phyloP scores from a whole-genome alignment of 2,329 filamentous ascomycete genomes.

The Plenodomus lindquistii region DNA sequence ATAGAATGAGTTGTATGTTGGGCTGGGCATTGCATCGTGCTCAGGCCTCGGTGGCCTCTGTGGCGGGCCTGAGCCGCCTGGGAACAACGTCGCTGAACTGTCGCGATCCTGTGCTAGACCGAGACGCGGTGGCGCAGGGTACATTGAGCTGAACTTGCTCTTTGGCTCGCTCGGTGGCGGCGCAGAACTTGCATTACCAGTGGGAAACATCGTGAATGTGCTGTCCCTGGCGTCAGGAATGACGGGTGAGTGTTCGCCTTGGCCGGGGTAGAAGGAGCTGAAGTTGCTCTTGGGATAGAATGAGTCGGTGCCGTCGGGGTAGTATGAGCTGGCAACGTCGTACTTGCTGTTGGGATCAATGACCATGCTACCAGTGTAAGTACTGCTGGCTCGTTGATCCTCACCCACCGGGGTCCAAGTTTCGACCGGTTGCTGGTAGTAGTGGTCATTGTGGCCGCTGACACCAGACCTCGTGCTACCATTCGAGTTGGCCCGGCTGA shows the following conservation, averaged over 20 bases:
- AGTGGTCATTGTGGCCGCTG: slow-evolving; percentile 37
- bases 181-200: slow-evolving; percentile 20
- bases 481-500: slow-evolving; percentile 43
- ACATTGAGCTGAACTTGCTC: slow-evolving; percentile 34
- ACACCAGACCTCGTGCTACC: slow-evolving; percentile 39
- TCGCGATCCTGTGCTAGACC: slow-evolving; percentile 50
- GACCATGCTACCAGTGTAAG: slow-evolving; percentile 49
- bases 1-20: slow-evolving; percentile 56
- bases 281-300: slow-evolving; percentile 57
- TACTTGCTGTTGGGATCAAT: slow-evolving; percentile 47
- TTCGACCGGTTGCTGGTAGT: slow-evolving; percentile 34
- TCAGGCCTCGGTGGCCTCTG: slow-evolving; percentile 12
- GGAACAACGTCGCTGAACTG: slow-evolving; percentile 50
- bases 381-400: slow-evolving; percentile 47
- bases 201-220: slow-evolving; percentile 41
- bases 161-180: slow-evolving; percentile 17
- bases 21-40: slow-evolving; percentile 40
- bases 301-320: slow-evolving; percentile 38
- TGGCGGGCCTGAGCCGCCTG: slow-evolving; percentile 27
- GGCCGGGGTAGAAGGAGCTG: slow-evolving; percentile 54
- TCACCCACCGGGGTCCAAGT: slow-evolving; percentile 44
- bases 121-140: slow-evolving; percentile 32
- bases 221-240: slow-evolving; percentile 68
- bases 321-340: slow-evolving; percentile 59
- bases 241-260: slow-evolving; percentile 48